Evolutionary conservation across 2,329 filamentous ascomycete genomes (phyloP).

Genomic region (Nothophaeocryptopus gaeumannii): DNA sequence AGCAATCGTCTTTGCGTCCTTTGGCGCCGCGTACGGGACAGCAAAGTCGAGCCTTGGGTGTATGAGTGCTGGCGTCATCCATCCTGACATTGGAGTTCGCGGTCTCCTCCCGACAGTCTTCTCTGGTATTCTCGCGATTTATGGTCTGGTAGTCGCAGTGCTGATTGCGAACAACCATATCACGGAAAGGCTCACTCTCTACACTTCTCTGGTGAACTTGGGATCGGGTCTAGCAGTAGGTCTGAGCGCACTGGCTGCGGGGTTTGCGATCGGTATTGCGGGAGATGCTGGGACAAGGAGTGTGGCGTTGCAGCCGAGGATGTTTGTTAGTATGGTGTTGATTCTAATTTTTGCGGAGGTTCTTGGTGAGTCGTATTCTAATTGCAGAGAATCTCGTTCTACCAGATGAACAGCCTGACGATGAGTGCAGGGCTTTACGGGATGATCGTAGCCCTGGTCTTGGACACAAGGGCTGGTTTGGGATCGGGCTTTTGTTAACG

Average conservation of each 20-base stretch:
- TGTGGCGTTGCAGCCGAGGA: constrained; percentile 11
- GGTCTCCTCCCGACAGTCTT: constrained; percentile 16
- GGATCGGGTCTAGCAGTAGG: constrained; percentile 17
- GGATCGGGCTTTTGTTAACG: too few relatives aligned
- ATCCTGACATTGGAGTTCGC: constrained; percentile 17
- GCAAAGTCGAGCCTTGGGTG: constrained; percentile 20
- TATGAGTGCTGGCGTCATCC: constrained; percentile 13
- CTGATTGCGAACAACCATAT: constrained; percentile 18
- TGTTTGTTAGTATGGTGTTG: constrained; percentile 19
- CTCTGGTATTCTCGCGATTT: constrained; percentile 19
- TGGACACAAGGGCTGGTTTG: constrained; percentile 13
- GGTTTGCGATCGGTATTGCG: constrained; percentile 19
- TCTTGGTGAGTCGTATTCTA: constrained; percentile 15
- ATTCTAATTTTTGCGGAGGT: constrained; percentile 21
- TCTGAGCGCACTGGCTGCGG: constrained; percentile 14
- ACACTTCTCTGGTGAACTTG: constrained; percentile 16
- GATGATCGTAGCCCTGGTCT: constrained; percentile 15
- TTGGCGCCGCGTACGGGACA: constrained; percentile 21
- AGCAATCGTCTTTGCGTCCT: constrained; percentile 20
- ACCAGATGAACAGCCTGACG: too few relatives aligned
- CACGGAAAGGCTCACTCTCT: constrained; percentile 9
- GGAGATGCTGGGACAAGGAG: constrained; percentile 17
- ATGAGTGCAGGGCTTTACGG: constrained; percentile 14
- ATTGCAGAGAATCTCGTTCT: too few relatives aligned
- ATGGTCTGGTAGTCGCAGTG: constrained; percentile 15